A percentile compares a stretch with the other conserved stretches of the same genome.
phyloP scores from a whole-genome alignment of 495 filamentous ascomycete species.

The Cercophora sp. region DNA sequence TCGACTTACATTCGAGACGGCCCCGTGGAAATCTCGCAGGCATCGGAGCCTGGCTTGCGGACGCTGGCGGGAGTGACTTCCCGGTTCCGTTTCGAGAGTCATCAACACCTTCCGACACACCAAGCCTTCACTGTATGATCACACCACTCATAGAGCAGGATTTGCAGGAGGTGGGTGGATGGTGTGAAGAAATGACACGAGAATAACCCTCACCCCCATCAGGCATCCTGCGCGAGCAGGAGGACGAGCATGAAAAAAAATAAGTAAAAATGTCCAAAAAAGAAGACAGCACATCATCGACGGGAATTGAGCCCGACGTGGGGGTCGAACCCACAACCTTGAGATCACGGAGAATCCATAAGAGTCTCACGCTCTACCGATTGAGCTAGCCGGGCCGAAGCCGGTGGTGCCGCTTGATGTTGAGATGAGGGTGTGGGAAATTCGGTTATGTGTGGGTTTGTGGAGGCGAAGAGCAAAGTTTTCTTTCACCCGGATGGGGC shows the following conservation, averaged over 20 bases:
- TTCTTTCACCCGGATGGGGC: too few species aligned
- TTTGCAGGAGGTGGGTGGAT: too few species aligned
- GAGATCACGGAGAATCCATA: constrained; percentile 28
- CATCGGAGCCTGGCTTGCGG: too few species aligned
- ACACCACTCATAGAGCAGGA: neutral
- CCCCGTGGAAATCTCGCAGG: too few species aligned
- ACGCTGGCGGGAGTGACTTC: too few species aligned
- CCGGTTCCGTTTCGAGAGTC: neutral
- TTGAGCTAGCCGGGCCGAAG: constrained; percentile 69
- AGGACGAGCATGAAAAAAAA: neutral
- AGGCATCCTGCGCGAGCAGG: neutral
- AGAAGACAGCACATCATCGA: neutral
- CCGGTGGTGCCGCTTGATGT: too few species aligned
- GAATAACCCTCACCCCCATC: neutral
- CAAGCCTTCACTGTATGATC: neutral
- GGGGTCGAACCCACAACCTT: neutral
- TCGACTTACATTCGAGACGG: too few species aligned
- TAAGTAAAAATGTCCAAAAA: neutral
- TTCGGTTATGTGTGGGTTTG: too few species aligned
- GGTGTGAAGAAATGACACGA: too few species aligned
- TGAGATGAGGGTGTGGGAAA: too few species aligned
- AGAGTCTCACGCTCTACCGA: constrained; percentile 82
- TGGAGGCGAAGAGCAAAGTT: too few species aligned
- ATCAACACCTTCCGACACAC: neutral
- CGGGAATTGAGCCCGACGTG: neutral